Evolutionary conservation across 2,329 filamentous ascomycete genomes (phyloP), one percentile per base, ranked within the genome.

Genomic region (Claviceps sorghi): DNA sequence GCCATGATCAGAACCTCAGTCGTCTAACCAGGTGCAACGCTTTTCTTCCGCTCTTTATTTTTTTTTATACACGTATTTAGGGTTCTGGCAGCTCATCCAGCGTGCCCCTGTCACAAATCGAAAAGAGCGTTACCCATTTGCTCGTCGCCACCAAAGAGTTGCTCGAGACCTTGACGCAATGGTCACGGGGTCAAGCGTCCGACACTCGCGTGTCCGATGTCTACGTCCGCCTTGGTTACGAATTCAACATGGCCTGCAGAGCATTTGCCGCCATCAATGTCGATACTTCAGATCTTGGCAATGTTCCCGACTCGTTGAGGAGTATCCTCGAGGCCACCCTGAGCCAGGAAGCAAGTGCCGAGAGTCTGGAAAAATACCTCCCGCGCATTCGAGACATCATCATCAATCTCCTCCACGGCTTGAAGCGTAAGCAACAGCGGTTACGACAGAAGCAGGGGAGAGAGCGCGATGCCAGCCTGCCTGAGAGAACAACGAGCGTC

Each of bases 201-300:
- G 93, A 98, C 69, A 86, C 84, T 56, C 88, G 97, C 66, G 93
- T 98, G 54, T 97, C 93, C 13, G 93, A 98, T 67, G 93, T 98
- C 60, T 98, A 98, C 65, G 93, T 98, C 55, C 85, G 93, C 55
- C 74, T 98, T 56, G 93, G 93, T 47, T 98, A 98, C 70, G 93
- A 98, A 69, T 98, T 98, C 77, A 98, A 98, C 70, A 93, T 98
- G 73, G 93, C 93, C 30, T 97, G 91, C 68, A 85, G 93, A 52
- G 91, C 93, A 56, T 98, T 98, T 69, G 88, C 88, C 62, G 88
- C 90, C 54, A 98, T 98, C 63, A 93, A 94, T 56, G 93, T 98
- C 57, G 93, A 98, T 62, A 96, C 90, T 1, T 80, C 82, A 29
- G 93, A 98, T 67, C 76, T 98, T 13, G 93, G 93, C 53, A 95